phyloP scores from a whole-genome alignment of 345 rosid genomes.

The Kernera saxatilis region DNA sequence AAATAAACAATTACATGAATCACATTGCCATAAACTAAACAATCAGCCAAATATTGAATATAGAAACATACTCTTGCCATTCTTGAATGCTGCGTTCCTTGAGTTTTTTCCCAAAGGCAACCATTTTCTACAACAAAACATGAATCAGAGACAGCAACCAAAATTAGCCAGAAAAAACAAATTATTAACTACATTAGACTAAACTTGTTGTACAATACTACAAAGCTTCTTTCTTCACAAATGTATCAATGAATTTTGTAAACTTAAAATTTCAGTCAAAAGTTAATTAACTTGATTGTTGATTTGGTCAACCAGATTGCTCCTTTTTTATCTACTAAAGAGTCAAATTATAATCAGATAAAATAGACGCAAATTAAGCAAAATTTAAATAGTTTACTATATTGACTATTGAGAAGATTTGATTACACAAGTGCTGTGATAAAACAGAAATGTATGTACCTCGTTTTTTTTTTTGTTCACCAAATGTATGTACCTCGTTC shows the following conservation, averaged over 20 bases:
- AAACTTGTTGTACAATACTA: not conserved
- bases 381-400: not conserved
- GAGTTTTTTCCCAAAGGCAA: conserved; percentile 27
- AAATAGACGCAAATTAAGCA: not conserved
- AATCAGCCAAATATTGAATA: not conserved
- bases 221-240: not conserved
- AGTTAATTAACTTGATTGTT: not conserved
- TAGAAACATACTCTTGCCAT: conserved; percentile 71
- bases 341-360: not conserved
- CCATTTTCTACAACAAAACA: conserved; percentile 27
- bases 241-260: not conserved
- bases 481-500: not conserved
- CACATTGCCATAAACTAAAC: not conserved
- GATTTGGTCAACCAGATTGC: not conserved
- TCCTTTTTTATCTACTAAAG: not conserved
- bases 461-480: no score
- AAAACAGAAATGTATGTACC: not conserved
- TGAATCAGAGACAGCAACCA: not conserved
- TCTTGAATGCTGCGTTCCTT: conserved; percentile 41
- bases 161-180: not conserved
- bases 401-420: not conserved
- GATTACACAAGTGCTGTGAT: not conserved
- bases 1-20: not conserved
- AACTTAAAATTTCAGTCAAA: not conserved
- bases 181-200: not conserved